These are phyloP conservation scores for Lactarius hatsudake DNA, from an alignment of 768 basidiomycete genomes.

Conservation along the genomic window DNA sequence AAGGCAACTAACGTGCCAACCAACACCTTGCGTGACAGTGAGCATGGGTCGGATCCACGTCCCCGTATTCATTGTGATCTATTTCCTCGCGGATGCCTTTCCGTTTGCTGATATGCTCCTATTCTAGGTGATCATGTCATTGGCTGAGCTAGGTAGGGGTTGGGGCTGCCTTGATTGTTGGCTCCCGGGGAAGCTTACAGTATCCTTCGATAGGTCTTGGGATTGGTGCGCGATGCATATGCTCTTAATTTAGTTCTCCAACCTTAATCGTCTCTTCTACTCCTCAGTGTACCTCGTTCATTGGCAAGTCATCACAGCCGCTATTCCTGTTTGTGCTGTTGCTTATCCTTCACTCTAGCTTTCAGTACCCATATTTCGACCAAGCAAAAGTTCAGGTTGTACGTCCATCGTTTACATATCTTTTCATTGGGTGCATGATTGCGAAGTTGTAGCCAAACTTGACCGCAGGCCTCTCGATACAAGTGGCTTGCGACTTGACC, in stretches of 20 bases:
- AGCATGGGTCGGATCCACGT: background rate
- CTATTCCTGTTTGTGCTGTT: background rate
- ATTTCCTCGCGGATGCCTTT: background rate
- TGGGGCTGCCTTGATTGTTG: background rate
- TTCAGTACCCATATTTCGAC: background rate
- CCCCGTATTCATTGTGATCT: conserved; percentile 3
- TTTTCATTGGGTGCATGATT: background rate
- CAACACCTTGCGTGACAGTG: conserved; percentile 5
- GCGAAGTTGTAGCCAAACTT: background rate
- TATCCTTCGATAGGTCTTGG: background rate
- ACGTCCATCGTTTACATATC: background rate
- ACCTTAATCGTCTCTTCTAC: background rate
- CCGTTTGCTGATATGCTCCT: background rate
- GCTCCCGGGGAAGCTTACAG: background rate
- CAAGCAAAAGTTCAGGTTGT: background rate
- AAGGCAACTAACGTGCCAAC: background rate
- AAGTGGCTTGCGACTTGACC: conserved; percentile 7
- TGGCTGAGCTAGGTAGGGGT: conserved; percentile 1
- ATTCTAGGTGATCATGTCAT: background rate
- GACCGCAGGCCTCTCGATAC: background rate
- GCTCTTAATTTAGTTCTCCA: no score
- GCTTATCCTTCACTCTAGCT: conserved; percentile 1
- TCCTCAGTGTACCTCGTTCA: conserved; percentile 3
- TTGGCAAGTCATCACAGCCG: background rate
- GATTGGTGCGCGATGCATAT: background rate